A percentile compares a stretch with the other conserved stretches of the same genome.
These are phyloP conservation scores for Aspergillus neoniger DNA, from an alignment of 2,329 filamentous ascomycete species.

Conservation along the genomic window DNA sequence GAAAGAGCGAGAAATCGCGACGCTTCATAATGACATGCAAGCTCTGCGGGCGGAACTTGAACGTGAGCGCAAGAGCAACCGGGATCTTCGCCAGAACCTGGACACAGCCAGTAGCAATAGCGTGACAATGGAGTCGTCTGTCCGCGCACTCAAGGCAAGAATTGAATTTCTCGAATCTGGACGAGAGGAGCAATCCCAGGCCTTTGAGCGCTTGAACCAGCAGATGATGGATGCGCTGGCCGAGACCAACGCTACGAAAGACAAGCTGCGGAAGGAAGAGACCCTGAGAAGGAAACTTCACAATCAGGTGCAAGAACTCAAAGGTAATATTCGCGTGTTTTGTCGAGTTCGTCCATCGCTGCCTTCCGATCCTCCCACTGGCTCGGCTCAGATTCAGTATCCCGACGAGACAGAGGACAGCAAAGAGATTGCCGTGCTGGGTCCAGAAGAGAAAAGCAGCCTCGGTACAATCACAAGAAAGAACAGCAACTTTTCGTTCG, in stretches of 20 bases:
- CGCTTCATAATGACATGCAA: constrained; percentile 44
- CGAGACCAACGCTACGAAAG: constrained; percentile 68
- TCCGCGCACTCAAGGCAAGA: constrained; percentile 74
- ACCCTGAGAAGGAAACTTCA: constrained; percentile 87
- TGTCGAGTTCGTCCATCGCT: constrained; percentile 84
- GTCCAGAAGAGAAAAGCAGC: constrained; percentile 80
- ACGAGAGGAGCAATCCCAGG: constrained; percentile 82
- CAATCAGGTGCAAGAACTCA: constrained; percentile 96
- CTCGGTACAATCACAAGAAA: constrained; percentile 75
- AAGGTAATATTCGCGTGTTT: constrained; percentile 98
- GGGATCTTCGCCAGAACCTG: constrained; percentile 60
- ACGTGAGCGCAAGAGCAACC: constrained; percentile 64
- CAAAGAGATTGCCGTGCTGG: constrained; percentile 81
- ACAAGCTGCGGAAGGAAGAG: constrained; percentile 88
- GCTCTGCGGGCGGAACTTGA: constrained; percentile 52
- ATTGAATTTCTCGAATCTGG: constrained; percentile 89
- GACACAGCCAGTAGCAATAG: constrained; percentile 63
- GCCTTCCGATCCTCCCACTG: constrained; percentile 57
- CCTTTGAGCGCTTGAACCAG: constrained; percentile 78
- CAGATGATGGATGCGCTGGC: constrained; percentile 76
- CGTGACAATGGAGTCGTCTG: constrained; percentile 70
- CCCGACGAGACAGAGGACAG: constrained; percentile 79
- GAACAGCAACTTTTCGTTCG: constrained; percentile 84
- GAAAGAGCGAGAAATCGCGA: constrained; percentile 57
- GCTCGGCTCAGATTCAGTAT: constrained; percentile 73